These are phyloP conservation scores for Cladosporium austrohemisphaericum DNA, from an alignment of 2,329 filamentous ascomycete species.

Conservation along the genomic window DNA sequence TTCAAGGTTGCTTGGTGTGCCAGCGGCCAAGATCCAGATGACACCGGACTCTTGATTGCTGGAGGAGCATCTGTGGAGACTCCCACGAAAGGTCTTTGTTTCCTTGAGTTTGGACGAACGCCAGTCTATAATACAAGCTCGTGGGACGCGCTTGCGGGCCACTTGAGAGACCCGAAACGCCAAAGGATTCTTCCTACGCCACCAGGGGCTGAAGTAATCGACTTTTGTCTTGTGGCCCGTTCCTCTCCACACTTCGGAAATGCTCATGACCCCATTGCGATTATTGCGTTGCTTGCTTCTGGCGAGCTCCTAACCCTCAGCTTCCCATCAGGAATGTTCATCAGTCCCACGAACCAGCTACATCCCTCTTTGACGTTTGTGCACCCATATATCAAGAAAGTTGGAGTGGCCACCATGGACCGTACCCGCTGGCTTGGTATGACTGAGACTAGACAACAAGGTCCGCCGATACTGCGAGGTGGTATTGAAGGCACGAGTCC, in stretches of 20 bases:
- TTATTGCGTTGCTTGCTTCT: conserved; percentile 74
- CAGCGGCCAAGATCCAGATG: conserved; percentile 79
- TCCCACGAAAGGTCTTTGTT: conserved; percentile 72
- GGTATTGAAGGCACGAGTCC: conserved; percentile 69
- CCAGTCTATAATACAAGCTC: conserved; percentile 88
- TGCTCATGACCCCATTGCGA: conserved; percentile 83
- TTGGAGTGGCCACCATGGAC: conserved; percentile 69
- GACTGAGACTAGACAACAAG: conserved; percentile 76
- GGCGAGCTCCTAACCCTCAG: conserved; percentile 87
- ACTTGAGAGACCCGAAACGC: conserved; percentile 73
- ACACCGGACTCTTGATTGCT: conserved; percentile 82
- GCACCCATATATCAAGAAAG: conserved; percentile 78
- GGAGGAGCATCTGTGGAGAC: conserved; percentile 70
- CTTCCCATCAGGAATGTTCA: conserved; percentile 87
- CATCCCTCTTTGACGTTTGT: conserved; percentile 84
- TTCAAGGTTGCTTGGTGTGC: conserved; percentile 86
- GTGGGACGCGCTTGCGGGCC: conserved; percentile 75
- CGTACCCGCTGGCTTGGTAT: conserved; percentile 84
- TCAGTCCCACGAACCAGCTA: conserved; percentile 87
- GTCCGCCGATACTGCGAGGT: conserved; percentile 73
- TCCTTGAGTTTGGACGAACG: conserved; percentile 83
- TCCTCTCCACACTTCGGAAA: conserved; percentile 80
- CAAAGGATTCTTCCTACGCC: conserved; percentile 71
- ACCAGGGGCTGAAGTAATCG: conserved; percentile 68
- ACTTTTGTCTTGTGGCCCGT: conserved; percentile 81